Conservation (phyloP, 2,329 filamentous ascomycete genomes). For the Kalaharituber pfeilii region DNA sequence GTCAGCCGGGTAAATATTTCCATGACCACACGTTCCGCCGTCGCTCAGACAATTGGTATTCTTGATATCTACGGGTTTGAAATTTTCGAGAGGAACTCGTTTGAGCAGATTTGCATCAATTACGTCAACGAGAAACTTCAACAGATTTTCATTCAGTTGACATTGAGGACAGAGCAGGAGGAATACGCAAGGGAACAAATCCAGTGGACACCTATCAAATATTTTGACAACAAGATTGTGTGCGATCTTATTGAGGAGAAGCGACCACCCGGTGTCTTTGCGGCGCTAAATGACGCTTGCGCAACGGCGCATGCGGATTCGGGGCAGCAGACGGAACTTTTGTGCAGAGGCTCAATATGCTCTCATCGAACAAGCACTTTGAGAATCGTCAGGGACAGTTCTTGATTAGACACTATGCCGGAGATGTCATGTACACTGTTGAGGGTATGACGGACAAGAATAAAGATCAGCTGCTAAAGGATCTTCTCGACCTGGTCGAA, state of each 20-base stretch:
- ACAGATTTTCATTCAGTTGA: conserved; percentile 97
- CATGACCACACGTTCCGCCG: conserved; percentile 55
- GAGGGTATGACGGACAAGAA: conserved; percentile 99
- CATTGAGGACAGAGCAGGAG: conserved; percentile 89
- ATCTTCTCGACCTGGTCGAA: conserved; percentile 70
- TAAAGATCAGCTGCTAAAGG: conserved; percentile 92
- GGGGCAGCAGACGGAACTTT: conserved; percentile 89
- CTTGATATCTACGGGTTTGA: conserved; percentile 98
- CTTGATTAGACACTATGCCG: conserved; percentile 97
- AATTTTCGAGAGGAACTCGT: conserved; percentile 98
- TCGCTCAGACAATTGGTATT: conserved; percentile 80
- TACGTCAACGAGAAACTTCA: conserved; percentile 99
- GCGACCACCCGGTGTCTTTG: conserved; percentile 80
- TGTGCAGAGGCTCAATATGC: conserved; percentile 76
- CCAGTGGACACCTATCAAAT: conserved; percentile 96
- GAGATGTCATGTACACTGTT: conserved; percentile 85
- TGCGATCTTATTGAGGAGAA: conserved; percentile 91
- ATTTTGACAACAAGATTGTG: conserved; percentile 98
- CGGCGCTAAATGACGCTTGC: conserved; percentile 90
- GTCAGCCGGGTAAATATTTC: conserved; percentile 82
- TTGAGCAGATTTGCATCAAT: conserved; percentile 98
- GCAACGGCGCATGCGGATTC: conserved; percentile 97
- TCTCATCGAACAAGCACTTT: conserved; percentile 74
- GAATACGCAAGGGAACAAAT: conserved; percentile 94
- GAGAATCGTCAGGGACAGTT: conserved; percentile 87